Percentiles rank a stretch among this genome's conserved stretches.
phyloP scores from a whole-genome alignment of 148 eudicot species.

The Persicaria maculosa region DNA sequence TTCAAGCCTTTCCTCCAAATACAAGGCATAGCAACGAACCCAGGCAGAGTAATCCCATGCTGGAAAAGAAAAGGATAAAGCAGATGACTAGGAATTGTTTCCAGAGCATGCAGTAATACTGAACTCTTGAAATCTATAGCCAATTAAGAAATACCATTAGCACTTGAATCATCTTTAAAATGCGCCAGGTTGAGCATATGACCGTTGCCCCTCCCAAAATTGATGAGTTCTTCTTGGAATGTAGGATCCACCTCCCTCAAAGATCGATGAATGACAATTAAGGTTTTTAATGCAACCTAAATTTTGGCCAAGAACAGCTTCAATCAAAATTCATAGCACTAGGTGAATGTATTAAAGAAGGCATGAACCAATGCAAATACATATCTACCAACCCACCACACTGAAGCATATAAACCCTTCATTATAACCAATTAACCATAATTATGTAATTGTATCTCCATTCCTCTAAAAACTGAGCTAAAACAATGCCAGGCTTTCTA shows the following conservation, averaged over 20 bases:
- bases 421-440: not conserved
- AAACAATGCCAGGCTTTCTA: not conserved
- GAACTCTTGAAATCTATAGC: not conserved
- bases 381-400: not conserved
- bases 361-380: not conserved
- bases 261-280: conserved; percentile 88
- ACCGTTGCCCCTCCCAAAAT: conserved; percentile 53
- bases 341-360: not conserved
- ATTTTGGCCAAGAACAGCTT: not conserved
- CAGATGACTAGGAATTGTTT: not conserved
- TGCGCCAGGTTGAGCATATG: conserved; percentile 89
- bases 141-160: conserved; percentile 44
- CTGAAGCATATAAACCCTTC: not conserved
- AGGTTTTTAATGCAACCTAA: conserved; percentile 91
- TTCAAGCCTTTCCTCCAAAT: conserved; percentile 89
- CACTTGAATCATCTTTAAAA: conserved; percentile 96
- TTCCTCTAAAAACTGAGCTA: not conserved
- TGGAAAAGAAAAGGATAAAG: conserved; percentile 21
- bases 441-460: not conserved
- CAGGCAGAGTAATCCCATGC: conserved; percentile 99
- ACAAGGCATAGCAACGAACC: conserved; percentile 89
- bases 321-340: not conserved
- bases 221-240: conserved; percentile 78
- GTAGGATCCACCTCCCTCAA: conserved; percentile 90
- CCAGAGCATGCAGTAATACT: not conserved